A percentile compares a stretch with the other conserved stretches of the same genome.
These are phyloP conservation scores for Trichoderma endophyticum DNA, from an alignment of 2,329 filamentous ascomycete genomes.

Conservation along the genomic window DNA sequence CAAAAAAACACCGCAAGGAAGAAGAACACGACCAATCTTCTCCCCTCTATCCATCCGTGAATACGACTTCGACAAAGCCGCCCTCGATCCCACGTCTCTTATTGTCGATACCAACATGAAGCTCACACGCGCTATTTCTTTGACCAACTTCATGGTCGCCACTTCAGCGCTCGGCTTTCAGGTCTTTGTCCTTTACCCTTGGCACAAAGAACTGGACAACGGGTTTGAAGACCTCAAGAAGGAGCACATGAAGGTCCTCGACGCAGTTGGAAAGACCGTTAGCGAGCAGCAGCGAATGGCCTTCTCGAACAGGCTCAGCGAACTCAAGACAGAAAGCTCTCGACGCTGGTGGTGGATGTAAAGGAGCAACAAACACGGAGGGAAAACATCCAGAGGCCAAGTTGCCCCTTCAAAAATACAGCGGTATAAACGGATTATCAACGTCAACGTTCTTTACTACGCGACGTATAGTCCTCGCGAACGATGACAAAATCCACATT, in stretches of 20 bases:
- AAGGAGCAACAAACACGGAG: neutral
- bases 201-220: slow-evolving; percentile 6
- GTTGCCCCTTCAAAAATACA: neutral
- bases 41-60: neutral
- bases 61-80: neutral
- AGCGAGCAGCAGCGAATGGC: slow-evolving; percentile 7
- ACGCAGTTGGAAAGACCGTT: neutral
- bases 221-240: slow-evolving; percentile 11
- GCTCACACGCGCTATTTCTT: slow-evolving; percentile 3
- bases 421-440: neutral
- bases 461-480: neutral
- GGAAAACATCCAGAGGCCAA: neutral
- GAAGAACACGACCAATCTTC: neutral
- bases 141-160: slow-evolving; percentile 15
- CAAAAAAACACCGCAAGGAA: neutral
- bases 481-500: neutral
- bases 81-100: neutral
- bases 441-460: neutral
- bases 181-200: slow-evolving; percentile 8
- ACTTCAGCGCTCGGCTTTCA: slow-evolving; percentile 9
- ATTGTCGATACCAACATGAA: neutral
- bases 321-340: slow-evolving; percentile 1
- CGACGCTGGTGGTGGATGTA: slow-evolving; percentile 14
- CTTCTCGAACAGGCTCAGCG: neutral
- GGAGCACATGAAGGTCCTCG: slow-evolving; percentile 8